Conservation (phyloP, 768 basidiomycete species). For the Leccinum aurantiacum region DNA sequence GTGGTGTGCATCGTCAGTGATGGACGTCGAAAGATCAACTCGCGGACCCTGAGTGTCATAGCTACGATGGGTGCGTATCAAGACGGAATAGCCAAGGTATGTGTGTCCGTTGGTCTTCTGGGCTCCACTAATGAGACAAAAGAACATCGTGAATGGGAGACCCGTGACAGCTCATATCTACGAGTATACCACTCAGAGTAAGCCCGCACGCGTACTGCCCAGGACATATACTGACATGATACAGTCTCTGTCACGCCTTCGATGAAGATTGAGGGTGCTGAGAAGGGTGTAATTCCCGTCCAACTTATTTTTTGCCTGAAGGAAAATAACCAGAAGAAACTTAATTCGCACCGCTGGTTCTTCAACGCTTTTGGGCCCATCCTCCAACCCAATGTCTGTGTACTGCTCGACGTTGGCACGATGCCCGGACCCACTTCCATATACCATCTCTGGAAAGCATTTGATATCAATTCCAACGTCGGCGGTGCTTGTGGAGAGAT, state of each 20-base stretch:
- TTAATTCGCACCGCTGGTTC: constrained; percentile 94
- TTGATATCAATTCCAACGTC: constrained; percentile 88
- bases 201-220: background rate
- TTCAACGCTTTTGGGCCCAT: constrained; percentile 87
- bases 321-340: constrained; percentile 94
- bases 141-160: constrained; percentile 78
- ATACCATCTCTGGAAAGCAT: constrained; percentile 94
- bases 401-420: constrained; percentile 85
- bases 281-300: constrained; percentile 81
- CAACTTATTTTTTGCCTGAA: constrained; percentile 93
- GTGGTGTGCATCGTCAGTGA: constrained; percentile 92
- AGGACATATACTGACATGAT: constrained; percentile 9
- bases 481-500: constrained; percentile 97
- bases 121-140: constrained; percentile 7
- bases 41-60: constrained; percentile 78
- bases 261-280: constrained; percentile 77
- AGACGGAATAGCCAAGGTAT: constrained; percentile 86
- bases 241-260: constrained; percentile 79
- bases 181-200: constrained; percentile 92
- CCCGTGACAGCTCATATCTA: constrained; percentile 89
- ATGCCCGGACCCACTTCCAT: constrained; percentile 86
- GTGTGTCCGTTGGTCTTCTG: constrained; percentile 12
- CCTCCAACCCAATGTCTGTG: constrained; percentile 88
- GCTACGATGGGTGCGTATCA: constrained; percentile 95
- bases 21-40: constrained; percentile 82